Evolutionary conservation across 2,329 filamentous ascomycete species (phyloP), one percentile per base, ranked within the genome.

Genomic region (Diaporthe longicolla): DNA sequence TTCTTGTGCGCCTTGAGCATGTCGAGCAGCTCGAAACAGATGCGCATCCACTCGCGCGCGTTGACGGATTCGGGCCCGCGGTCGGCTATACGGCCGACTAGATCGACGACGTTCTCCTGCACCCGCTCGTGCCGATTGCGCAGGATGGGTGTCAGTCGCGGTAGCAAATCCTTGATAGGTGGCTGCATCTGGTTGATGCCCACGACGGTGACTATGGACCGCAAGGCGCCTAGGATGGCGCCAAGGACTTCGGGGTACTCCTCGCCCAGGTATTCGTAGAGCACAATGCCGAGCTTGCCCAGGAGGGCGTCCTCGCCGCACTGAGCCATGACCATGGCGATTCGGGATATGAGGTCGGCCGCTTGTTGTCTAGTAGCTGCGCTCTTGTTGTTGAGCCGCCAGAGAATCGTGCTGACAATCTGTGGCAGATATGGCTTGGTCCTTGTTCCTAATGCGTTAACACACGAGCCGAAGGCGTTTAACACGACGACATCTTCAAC

Each of bases 1-100:
- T 99, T 99, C 86, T 99, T 99, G 88, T 99, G 97, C 9, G 97
- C 97, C 85, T 99, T 99, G 80, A 99, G 90, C 97, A 99, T 99
- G 85, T 99, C 97, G 40, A 99, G 91, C 71, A 99, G 88, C 86
- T 99, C 97, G 84, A 99, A 99, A 86, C 97, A 99, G 82, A 99
- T 99, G 82, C 97, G 93, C 97, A 99, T 99, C 97, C 97, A 99
- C 84, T 99, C 97, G 80, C 97, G 91, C 19, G 97, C 95, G 81
- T 98, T 98, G 82, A 99, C 97, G 76, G 94, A 96, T 84, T 99
- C 97, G 1, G 97, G 95, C 0, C 97, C 97, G 77, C 97, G 94
- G 84, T 99, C 97, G 21, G 97, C 97, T 79, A 99, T 98, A 88
- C 97, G 96, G 72, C 97, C 97, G 26, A 99, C 97, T 2, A 99